Evolutionary conservation across 2,329 filamentous ascomycete species (phyloP), one percentile per base, ranked within the genome.

Genomic region (Phoma sp.): DNA sequence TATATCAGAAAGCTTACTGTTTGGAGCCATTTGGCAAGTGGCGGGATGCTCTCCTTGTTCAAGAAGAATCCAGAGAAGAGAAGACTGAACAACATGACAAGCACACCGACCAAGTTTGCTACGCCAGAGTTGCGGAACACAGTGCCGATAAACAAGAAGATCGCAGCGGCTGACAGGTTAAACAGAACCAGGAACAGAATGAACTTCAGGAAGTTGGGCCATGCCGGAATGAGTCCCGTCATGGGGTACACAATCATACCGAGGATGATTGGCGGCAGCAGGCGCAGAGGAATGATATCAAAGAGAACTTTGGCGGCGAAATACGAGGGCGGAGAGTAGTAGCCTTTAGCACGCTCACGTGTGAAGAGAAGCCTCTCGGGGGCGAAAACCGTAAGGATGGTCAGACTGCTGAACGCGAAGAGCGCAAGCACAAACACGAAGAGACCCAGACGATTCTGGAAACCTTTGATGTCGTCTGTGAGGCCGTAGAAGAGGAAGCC

Each of bases 231-330:
- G 11, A 99, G 81, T 2, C 95, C 95, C 0, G 93, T 96, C 95
- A 99, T 99, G 0, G 95, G 95, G 72, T 99, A 99, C 22, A 99
- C 86, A 58, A 99, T 98, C 27, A 91, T 86, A 13, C 93, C 95
- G 84, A 98, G 95, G 55, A 99, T 88, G 58, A 98, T 89, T 0
- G 95, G 95, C 4, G 95, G 95, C 42, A 99, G 89, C 51, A 99
- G 88, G 43, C 95, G 86, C n/a, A 99, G 82, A 3, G 95, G 95
- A 10, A 99, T 83, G 62, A 99, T 93, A 71, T 99, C 95, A 72
- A 99, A 98, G n/a, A 96, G 78, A n/a, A 98, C 90, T 78, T 99
- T 99, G 66, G 93, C 89, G 0, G 89, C 82, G 72, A 98, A 99
- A 77, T 99, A 99, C 0, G 93, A 96, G 45, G 96, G 82, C 0